A percentile compares a stretch with the other conserved stretches of the same genome.
Evolutionary conservation across 192 early-diverging fungal genomes (phyloP).

Genomic region (Coemansia sp.): DNA sequence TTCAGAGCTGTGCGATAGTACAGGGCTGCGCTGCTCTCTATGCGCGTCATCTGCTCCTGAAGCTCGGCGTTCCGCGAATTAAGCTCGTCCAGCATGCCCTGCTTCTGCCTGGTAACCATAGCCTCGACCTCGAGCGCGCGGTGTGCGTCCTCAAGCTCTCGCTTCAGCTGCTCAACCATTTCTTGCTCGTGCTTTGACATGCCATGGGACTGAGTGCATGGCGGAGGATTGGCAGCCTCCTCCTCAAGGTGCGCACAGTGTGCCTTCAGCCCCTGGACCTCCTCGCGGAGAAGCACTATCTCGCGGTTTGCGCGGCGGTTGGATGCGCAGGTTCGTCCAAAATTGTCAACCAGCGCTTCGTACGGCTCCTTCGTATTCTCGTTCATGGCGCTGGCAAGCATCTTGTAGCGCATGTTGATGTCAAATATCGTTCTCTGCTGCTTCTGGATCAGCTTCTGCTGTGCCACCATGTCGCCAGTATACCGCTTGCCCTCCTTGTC

Average conservation of each 20-base stretch:
- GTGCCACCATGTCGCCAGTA: constrained; percentile 46
- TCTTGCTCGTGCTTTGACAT: constrained; percentile 17
- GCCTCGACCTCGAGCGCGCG: constrained; percentile 15
- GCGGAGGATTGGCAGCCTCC: constrained; percentile 16
- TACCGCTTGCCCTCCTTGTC: constrained; percentile 32
- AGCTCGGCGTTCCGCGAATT: constrained; percentile 25
- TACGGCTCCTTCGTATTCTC: constrained; percentile 28
- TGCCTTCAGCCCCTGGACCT: constrained; percentile 17
- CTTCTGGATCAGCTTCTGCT: constrained; percentile 53
- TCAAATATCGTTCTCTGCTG: constrained; percentile 54
- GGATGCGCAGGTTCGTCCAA: constrained; percentile 42
- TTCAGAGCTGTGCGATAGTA: constrained; percentile 16
- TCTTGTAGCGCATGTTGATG: constrained; percentile 39
- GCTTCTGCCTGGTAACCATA: constrained; percentile 14
- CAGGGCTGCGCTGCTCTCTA: constrained; percentile 22
- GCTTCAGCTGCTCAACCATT: constrained; percentile 9
- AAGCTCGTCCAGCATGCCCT: constrained; percentile 21
- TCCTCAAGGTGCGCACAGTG: constrained; percentile 17
- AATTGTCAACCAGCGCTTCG: constrained; percentile 25
- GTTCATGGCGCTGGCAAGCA: constrained; percentile 31
- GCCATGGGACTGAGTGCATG: constrained; percentile 24
- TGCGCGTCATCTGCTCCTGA: constrained; percentile 29
- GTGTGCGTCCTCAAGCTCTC: constrained; percentile 8
- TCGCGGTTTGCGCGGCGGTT: constrained; percentile 46
- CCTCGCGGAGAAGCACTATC: constrained; percentile 23